Conservation (phyloP, 1,284 basidiomycete species). For the Phylloboletellus chloephorus region DNA sequence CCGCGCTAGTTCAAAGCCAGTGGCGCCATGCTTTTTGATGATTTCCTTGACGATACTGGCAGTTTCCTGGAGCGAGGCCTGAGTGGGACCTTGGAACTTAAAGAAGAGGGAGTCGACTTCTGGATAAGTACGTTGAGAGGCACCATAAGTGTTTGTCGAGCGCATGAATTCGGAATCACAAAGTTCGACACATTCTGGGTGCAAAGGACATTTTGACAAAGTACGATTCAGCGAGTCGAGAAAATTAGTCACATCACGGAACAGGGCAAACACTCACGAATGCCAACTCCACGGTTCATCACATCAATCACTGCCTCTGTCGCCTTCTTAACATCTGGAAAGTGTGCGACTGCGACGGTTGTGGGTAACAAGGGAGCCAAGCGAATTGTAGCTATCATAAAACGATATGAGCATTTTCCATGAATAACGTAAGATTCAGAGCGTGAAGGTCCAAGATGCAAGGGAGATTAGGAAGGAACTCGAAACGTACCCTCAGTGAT, state of each 20-base stretch:
- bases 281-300: slow-evolving; percentile 68
- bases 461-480: not conserved
- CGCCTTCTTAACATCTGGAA: slow-evolving; percentile 58
- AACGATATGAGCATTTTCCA: slow-evolving; percentile 2
- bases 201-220: not conserved
- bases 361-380: slow-evolving; percentile 80
- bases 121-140: slow-evolving; percentile 55
- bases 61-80: slow-evolving; percentile 57
- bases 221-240: not conserved
- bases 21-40: slow-evolving; percentile 60
- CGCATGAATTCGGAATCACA: slow-evolving; percentile 68
- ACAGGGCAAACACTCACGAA: slow-evolving; percentile 42
- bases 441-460: not conserved
- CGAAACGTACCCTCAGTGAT: slow-evolving; percentile 70
- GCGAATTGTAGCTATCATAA: slow-evolving; percentile 61
- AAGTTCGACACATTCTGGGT: slow-evolving; percentile 70
- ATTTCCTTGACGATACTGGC: slow-evolving; percentile 55
- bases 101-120: slow-evolving; percentile 78
- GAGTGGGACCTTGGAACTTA: slow-evolving; percentile 77
- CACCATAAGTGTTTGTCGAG: slow-evolving; percentile 62
- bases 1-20: slow-evolving; percentile 65
- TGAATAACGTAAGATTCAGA: not conserved
- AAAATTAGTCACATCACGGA: not conserved
- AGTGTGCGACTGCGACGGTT: slow-evolving; percentile 63
- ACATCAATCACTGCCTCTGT: slow-evolving; percentile 74